Evolutionary conservation across 192 early-diverging fungal species (phyloP), one percentile per base, ranked within the genome.

Genomic region (Geosiphon pyriformis): DNA sequence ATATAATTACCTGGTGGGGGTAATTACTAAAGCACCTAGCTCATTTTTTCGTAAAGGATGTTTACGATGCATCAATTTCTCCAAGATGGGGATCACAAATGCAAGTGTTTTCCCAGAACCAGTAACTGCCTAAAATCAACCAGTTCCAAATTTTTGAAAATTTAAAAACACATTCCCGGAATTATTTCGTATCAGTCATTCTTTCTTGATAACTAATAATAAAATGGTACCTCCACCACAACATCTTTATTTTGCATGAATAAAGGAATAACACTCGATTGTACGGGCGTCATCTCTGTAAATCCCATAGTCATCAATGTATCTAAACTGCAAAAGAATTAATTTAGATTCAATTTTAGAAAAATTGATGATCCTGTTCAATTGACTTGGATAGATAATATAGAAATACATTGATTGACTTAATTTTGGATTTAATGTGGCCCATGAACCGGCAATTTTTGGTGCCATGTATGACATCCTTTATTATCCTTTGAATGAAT

Each of bases 71-170:
- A 85, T 62, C 8, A 96, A 80, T 71, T 95, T 92, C 70, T 96
- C 94, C 20, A 99, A 82, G 23, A 95, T 83, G 12, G 96, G 96
- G 23, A 96, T 85, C 1, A 95, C 78, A 76, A 96, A 98, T 4
- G 93, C 76, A 7, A 96, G 80, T 2, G 96, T 98, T 70, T 98
- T 98, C 51, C 96, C 96, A 0, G 96, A 98, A 12, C 96, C 96
- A 1, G 96, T 98, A 8, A 92, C 92, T 6, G 94, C 95, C 81
- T 87, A 68, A 60, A 54, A n/a, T 6, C 31, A 69, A 23, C 57
- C 51, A 18, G 4, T 12, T 60, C 15, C 42, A 4, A 11, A 50
- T 31, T 53, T 37, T 72, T 48, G 8, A 26, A 22, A 31, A 29
- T n/a, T 17, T 27, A 59, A 29, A 32, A 18, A 30, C 8, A 1